Evolutionary conservation across 1,284 basidiomycete genomes (phyloP).

Genomic region (Ganoderma boninense): DNA sequence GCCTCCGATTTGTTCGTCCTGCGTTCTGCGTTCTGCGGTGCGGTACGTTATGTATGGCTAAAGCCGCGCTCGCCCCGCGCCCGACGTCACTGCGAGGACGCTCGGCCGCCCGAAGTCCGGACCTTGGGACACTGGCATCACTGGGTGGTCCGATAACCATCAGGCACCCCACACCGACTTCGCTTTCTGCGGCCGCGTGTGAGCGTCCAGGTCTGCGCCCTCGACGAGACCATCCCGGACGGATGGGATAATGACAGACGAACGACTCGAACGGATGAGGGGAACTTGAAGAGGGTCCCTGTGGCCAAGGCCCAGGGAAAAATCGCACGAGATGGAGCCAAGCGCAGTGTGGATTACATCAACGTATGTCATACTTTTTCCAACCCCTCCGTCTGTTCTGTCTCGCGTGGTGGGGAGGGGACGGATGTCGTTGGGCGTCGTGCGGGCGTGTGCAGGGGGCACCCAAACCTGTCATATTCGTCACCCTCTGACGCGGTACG

Average conservation of each 20-base stretch:
- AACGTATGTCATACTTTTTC: neutral
- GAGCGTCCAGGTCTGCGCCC: neutral
- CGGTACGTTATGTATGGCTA: too few species aligned
- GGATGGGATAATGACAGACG: too few species aligned
- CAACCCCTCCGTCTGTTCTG: neutral
- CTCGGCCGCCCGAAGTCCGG: neutral
- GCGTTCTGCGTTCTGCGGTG: too few species aligned
- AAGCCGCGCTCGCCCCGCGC: neutral
- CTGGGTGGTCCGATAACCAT: neutral
- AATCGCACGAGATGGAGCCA: neutral
- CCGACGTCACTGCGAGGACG: constrained; percentile 1
- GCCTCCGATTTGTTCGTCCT: too few species aligned
- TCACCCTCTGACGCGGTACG: too few species aligned
- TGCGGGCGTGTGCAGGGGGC: too few species aligned
- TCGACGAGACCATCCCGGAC: too few species aligned
- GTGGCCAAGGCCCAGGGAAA: neutral
- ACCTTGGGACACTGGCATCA: neutral
- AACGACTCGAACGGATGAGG: too few species aligned
- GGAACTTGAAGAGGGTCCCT: neutral
- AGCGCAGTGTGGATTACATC: neutral
- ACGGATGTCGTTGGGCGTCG: too few species aligned
- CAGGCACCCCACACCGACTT: neutral
- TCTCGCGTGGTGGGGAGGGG: too few species aligned
- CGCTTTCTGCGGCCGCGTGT: neutral
- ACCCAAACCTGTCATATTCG: too few species aligned